Conservation (phyloP, 2,329 filamentous ascomycete genomes). For the Phoma herbarum region DNA sequence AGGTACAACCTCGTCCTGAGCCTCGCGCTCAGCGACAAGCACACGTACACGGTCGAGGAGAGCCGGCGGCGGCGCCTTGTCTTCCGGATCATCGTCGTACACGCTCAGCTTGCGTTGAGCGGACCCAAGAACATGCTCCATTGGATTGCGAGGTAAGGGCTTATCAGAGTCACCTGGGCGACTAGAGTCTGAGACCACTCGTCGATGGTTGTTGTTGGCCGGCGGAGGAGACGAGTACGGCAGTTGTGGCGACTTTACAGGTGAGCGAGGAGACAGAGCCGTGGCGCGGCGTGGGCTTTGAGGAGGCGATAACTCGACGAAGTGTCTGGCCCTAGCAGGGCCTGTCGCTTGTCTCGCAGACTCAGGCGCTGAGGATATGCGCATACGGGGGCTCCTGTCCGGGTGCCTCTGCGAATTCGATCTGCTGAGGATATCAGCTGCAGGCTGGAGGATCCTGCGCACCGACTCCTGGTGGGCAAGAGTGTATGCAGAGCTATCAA, state of each 20-base stretch:
- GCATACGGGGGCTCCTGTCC: slow-evolving; percentile 35
- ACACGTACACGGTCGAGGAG: slow-evolving; percentile 39
- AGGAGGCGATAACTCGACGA: slow-evolving; percentile 35
- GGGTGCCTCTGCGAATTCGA: slow-evolving; percentile 36
- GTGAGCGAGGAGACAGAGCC: background rate
- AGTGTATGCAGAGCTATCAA: slow-evolving; percentile 43
- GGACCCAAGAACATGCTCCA: slow-evolving; percentile 12
- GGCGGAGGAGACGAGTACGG: slow-evolving; percentile 22
- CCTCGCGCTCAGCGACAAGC: slow-evolving; percentile 34
- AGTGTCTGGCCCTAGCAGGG: slow-evolving; percentile 27
- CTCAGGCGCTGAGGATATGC: slow-evolving; percentile 49
- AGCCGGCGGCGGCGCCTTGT: slow-evolving; percentile 33
- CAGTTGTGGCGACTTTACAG: slow-evolving; percentile 5
- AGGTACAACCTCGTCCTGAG: slow-evolving; percentile 22
- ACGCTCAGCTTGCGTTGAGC: slow-evolving; percentile 16
- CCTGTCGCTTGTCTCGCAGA: slow-evolving; percentile 14
- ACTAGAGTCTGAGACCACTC: slow-evolving; percentile 26
- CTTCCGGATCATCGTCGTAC: slow-evolving; percentile 24
- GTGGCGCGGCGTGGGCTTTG: slow-evolving; percentile 27
- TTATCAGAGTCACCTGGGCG: slow-evolving; percentile 9
- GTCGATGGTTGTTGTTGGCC: slow-evolving; percentile 19
- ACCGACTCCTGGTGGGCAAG: slow-evolving; percentile 45
- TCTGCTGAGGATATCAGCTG: slow-evolving; percentile 45
- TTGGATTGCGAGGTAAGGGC: slow-evolving; percentile 16
- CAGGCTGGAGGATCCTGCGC: slow-evolving; percentile 44